Evolutionary conservation across 139 green algal species (phyloP).

Genomic region (Chlamydomonas sp.): DNA sequence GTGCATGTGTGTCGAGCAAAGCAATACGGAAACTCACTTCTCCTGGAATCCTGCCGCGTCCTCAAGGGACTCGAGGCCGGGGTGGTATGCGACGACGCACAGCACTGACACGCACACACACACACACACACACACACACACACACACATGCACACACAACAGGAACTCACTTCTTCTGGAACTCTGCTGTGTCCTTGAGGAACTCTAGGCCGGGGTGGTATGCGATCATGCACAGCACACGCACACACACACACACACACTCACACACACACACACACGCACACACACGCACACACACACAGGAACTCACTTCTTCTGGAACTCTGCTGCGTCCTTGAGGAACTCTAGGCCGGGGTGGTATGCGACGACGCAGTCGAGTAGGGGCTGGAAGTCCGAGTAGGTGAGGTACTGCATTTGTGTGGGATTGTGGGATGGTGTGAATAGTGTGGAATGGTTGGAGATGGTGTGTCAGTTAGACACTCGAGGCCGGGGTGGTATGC

Average conservation of each 20-base stretch:
- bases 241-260: neutral
- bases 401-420: conserved; percentile 10
- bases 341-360: conserved; percentile 96
- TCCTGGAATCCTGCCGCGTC: conserved; percentile 73
- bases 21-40: no score
- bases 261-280: neutral
- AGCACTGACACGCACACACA: no score
- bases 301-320: conserved; percentile 17
- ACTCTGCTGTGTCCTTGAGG: conserved; percentile 87
- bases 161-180: no score
- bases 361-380: conserved; percentile 78
- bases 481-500: conserved; percentile 89
- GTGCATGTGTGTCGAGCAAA: neutral
- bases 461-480: conserved; percentile 93
- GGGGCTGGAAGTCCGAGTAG: conserved; percentile 65
- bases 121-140: no score
- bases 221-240: conserved; percentile 74
- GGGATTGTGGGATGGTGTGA: neutral
- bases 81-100: conserved; percentile 80
- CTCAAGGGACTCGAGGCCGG: conserved; percentile 92
- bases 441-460: no score
- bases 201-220: conserved; percentile 96
- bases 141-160: no score
- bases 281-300: neutral
- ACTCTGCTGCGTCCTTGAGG: conserved; percentile 84